Conservation (phyloP, 2,329 filamentous ascomycete genomes). For the Penicillium sp. region DNA sequence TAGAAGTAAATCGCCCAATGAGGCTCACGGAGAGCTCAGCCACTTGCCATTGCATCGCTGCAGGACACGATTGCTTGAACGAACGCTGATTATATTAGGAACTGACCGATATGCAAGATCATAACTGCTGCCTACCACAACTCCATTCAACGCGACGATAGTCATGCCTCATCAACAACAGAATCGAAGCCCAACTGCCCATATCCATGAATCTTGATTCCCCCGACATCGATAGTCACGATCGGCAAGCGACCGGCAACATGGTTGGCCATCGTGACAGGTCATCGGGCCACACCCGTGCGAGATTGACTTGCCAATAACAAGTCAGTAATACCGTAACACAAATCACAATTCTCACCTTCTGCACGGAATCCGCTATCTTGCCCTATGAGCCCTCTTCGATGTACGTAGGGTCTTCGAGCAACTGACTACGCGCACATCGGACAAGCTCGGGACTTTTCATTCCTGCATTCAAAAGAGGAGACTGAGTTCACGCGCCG, state of each 20-base stretch:
- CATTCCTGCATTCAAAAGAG: not conserved
- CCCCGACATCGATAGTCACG: not conserved
- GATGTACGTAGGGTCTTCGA: not conserved
- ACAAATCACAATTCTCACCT: not conserved
- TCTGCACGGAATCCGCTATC: not conserved
- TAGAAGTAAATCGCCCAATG: not conserved
- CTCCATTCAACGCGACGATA: not conserved
- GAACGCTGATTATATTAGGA: not conserved
- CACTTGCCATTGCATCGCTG: not conserved
- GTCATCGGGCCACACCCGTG: slow-evolving; percentile 4
- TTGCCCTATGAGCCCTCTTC: not conserved
- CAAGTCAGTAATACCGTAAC: not conserved
- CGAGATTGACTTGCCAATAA: slow-evolving; percentile 1
- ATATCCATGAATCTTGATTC: not conserved
- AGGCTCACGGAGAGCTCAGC: not conserved
- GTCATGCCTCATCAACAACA: not conserved
- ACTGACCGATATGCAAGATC: not conserved
- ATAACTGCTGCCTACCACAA: not conserved
- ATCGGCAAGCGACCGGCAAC: not conserved
- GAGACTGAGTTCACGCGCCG: not conserved
- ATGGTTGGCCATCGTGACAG: slow-evolving; percentile 1
- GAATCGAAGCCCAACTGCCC: not conserved
- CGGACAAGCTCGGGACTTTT: not conserved
- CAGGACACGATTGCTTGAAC: not conserved
- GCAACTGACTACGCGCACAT: not conserved